phyloP scores from a whole-genome alignment of 192 early-diverging fungal genomes.

The Backusella tarrabulga region DNA sequence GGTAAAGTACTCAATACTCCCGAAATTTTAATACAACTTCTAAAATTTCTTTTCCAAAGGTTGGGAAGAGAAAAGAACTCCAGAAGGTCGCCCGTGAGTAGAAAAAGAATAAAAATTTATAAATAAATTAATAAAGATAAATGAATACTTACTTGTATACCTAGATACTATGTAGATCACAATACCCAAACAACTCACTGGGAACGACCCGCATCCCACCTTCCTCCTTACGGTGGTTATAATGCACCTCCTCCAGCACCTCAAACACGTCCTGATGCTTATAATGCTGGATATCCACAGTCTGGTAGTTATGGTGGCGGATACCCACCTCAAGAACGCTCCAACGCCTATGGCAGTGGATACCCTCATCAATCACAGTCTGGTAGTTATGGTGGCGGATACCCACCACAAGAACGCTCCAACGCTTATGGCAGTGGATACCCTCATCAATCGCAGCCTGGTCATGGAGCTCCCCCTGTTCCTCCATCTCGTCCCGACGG shows the following conservation, averaged over 20 bases:
- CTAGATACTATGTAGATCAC: constrained; percentile 32
- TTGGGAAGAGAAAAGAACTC: constrained; percentile 22
- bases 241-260: not conserved
- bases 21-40: not conserved
- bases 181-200: constrained; percentile 26
- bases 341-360: not conserved
- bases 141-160: not conserved
- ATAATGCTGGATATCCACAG: constrained; percentile 2
- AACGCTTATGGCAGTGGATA: constrained; percentile 4
- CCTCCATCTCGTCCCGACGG: not conserved
- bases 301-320: not conserved
- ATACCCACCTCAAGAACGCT: not conserved
- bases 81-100: constrained; percentile 24
- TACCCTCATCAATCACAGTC: not conserved
- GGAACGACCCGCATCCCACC: constrained; percentile 25
- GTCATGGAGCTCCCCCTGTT: constrained; percentile 4
- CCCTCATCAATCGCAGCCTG: not conserved
- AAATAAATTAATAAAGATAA: not conserved
- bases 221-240: constrained; percentile 12
- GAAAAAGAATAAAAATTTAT: not conserved
- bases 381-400: not conserved
- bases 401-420: not conserved
- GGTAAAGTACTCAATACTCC: constrained; percentile 4
- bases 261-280: not conserved
- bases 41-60: constrained; percentile 7